Base-by-base conservation (phyloP, 108 stramenopile genomes). In the Mayamaea pseudoterrestris region DNA sequence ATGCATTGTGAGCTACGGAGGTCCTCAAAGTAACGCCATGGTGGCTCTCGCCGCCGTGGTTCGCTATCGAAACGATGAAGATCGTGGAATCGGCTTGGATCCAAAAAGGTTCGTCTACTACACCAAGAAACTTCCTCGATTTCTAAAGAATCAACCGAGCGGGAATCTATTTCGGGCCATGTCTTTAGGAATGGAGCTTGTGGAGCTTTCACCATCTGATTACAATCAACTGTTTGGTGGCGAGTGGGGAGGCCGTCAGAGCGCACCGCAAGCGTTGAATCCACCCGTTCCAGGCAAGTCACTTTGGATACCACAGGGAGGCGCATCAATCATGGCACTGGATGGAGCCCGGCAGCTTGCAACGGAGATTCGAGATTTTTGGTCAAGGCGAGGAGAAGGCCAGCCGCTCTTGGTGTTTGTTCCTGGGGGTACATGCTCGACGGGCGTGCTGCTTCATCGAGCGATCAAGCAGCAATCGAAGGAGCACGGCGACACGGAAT, bases 11-110 rank as follows among this genome's bases (percentile, higher is more conserved):
- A 82, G 79, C 54, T 87, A 93, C 57, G 94, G 94, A 18, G 94
- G 94, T 17, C 75, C 81, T 22, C 92, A 95, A 57, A 78, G 76
- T 27, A 95, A 95, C 70, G 85, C 94, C 22, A 90, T 95, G 90
- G 45, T 91, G 31, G 88, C 93, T 6, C 43, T 95, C 26, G 92
- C 94, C 7, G 93, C 90, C 12, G 53, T 93, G 44, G 83, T 83
- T 20, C 50, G 69, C 35, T 73, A 59, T 27, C 82, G 80, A 45
- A 35, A 66, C 52, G 29, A 41, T 20, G 9, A 32, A 14, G 18
- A 35, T 18, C n/a, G n/a, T n/a, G n/a, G n/a, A n/a, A n/a, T n/a
- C n/a, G n/a, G n/a, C n/a, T n/a, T n/a, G n/a, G 52, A 31, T 12
- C 32, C 27, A 43, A 53, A 65, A 39, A 66, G 69, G 18, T 93